phyloP scores from a whole-genome alignment of 768 basidiomycete species.

The Mycena leptocephala region DNA sequence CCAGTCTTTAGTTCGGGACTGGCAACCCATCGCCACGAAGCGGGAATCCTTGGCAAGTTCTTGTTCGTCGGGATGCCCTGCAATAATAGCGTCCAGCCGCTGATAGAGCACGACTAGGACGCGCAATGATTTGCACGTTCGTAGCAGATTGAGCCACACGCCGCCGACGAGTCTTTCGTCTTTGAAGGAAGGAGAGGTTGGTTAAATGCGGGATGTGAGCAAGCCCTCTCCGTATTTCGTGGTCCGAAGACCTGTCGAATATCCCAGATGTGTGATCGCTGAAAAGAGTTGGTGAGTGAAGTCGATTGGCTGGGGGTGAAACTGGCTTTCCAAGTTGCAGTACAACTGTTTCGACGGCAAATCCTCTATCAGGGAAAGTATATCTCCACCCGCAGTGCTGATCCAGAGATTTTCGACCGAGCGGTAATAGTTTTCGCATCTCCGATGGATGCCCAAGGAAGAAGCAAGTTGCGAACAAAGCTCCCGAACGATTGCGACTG shows the following conservation, averaged over 20 bases:
- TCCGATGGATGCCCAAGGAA: not conserved
- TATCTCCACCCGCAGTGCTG: not conserved
- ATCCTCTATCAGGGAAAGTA: not conserved
- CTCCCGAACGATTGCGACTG: not conserved
- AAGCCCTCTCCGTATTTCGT: not conserved
- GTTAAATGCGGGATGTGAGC: not conserved
- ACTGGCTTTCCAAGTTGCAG: not conserved
- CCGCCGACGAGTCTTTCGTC: not conserved
- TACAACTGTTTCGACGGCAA: too few relatives aligned
- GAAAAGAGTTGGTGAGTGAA: not conserved
- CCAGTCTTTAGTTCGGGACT: not conserved
- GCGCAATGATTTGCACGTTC: not conserved
- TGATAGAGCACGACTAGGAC: not conserved
- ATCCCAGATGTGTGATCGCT: not conserved
- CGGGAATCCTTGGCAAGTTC: not conserved
- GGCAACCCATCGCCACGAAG: not conserved
- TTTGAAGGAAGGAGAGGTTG: not conserved
- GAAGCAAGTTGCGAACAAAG: not conserved
- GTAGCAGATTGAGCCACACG: not conserved
- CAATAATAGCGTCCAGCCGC: too few relatives aligned
- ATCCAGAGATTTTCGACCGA: slow-evolving; percentile 12
- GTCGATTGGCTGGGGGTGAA: not conserved
- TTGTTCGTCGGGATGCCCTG: too few relatives aligned
- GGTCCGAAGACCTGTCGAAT: not conserved
- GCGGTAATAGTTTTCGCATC: not conserved